A percentile compares a stretch with the other conserved stretches of the same genome.
phyloP scores from a whole-genome alignment of 163 green algal species.

The Chlamydomonas reinhardtii region DNA sequence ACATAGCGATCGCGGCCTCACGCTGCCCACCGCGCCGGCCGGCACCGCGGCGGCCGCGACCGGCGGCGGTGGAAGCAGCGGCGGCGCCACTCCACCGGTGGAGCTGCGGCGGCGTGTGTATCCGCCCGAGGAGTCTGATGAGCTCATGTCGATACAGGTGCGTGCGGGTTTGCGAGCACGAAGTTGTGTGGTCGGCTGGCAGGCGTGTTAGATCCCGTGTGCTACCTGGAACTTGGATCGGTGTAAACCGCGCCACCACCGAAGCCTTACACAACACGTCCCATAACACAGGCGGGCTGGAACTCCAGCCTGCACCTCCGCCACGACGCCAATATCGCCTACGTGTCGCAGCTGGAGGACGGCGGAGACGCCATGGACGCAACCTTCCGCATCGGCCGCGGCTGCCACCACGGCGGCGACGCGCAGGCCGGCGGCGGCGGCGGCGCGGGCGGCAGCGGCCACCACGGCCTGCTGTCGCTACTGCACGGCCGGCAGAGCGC shows the following conservation, averaged over 20 bases:
- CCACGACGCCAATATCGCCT: slow-evolving; percentile 51
- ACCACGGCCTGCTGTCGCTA: slow-evolving; percentile 41
- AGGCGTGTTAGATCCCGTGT: too few relatives aligned
- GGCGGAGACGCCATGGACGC: slow-evolving; percentile 55
- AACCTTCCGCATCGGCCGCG: slow-evolving; percentile 50
- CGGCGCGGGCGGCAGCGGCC: background rate
- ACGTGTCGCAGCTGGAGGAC: slow-evolving; percentile 49
- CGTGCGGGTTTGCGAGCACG: too few relatives aligned
- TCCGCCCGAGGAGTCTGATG: slow-evolving; percentile 34
- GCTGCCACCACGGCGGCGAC: slow-evolving; percentile 33
- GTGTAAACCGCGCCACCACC: too few relatives aligned
- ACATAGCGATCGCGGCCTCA: slow-evolving; percentile 14
- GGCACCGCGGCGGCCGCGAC: background rate
- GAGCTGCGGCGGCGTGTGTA: slow-evolving; percentile 28
- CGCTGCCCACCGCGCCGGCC: background rate
- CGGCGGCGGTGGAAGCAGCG: background rate
- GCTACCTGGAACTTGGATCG: too few relatives aligned
- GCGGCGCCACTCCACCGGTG: background rate
- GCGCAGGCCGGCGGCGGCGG: background rate
- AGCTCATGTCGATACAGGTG: slow-evolving; percentile 55
- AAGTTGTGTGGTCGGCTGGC: too few relatives aligned
- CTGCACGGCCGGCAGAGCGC: slow-evolving; percentile 7
- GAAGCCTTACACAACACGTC: too few relatives aligned
- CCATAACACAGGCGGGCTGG: slow-evolving; percentile 37
- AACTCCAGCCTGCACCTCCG: slow-evolving; percentile 54